Base-by-base conservation (phyloP, 306 rosid genomes). In the Glycine latifolia region DNA sequence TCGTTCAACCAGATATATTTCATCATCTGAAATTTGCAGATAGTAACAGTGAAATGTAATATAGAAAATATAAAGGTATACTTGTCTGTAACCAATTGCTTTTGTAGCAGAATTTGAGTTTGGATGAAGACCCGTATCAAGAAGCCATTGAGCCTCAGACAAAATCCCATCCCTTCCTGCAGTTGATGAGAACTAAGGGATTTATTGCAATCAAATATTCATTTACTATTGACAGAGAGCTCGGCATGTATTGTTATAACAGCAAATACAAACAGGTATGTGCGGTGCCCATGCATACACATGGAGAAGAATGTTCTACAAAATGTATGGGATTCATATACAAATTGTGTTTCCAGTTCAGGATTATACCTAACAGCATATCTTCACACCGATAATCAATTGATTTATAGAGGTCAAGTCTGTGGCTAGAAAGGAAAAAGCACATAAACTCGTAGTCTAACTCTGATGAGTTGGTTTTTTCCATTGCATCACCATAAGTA, bases 11-110 rank as follows among this genome's bases (percentile, higher is more conserved):
- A 71, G 75, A 26, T 10, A 59, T 44, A 71, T 75, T 56, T 71
- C 47, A 16, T 33, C 11, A 66, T 79, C 37, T 74, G 31, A 67
- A 52, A 62, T 50, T 56, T 47, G 80, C 31, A 77, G n/a, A 81
- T 72, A 37, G 67, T 46, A 63, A 81, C 68, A 83, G 62, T 33
- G 52, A 71, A 59, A 56, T 49, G 46, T 58, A 73, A 75, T 76
- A 39, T 5, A 80, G 13, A 67, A 80, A 69, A 78, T 20, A 58
- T 8, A 73, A 75, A 47, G 43, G 33, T 31, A 74, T 93, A 95
- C 99, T 59, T 95, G 98, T 91, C 97, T 90, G 86, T 95, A 95
- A 60, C 99, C 97, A 58, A 93, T 95, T 60, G 96, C 98, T 76
- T 86, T 85, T 41, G 97, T 93, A 69, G 97, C 97, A 61, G 98